phyloP scores from a whole-genome alignment of 257 asterid species.

The Nicotiana obtusifolia region DNA sequence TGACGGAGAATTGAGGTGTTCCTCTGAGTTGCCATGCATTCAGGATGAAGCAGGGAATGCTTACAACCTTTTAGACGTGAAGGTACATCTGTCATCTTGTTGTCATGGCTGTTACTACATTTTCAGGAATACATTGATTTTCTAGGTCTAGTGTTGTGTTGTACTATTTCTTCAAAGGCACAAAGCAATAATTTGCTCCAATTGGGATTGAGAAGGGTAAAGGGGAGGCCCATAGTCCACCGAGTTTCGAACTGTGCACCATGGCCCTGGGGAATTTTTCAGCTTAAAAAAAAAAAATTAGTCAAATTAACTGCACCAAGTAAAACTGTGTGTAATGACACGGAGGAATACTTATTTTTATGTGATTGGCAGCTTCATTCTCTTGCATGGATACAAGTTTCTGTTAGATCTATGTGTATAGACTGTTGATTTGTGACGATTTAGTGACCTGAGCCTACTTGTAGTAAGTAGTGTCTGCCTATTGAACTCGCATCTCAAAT shows the following conservation, averaged over 20 bases:
- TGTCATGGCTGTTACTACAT: not conserved
- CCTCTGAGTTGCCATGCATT: constrained; percentile 73
- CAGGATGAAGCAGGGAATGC: constrained; percentile 80
- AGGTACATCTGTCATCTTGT: constrained; percentile 36
- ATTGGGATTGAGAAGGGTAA: not conserved
- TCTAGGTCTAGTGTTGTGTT: not conserved
- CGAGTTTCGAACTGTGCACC: too few relatives aligned
- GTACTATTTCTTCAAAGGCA: not conserved
- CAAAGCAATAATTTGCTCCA: not conserved
- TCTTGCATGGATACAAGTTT: not conserved
- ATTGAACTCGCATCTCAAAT: not conserved
- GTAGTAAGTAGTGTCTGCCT: not conserved
- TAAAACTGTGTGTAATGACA: not conserved
- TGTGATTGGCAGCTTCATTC: not conserved
- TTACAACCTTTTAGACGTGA: constrained; percentile 79
- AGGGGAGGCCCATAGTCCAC: too few relatives aligned
- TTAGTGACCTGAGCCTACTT: not conserved
- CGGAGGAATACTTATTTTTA: not conserved
- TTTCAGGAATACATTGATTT: not conserved
- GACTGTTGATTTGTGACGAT: not conserved
- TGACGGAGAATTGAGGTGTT: constrained; percentile 80
- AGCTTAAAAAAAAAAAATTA: not conserved
- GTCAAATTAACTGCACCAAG: not conserved
- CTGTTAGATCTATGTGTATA: not conserved
- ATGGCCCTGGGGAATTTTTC: too few relatives aligned